phyloP scores from a whole-genome alignment of 2,329 filamentous ascomycete genomes.

The Apiospora pterosperma region DNA sequence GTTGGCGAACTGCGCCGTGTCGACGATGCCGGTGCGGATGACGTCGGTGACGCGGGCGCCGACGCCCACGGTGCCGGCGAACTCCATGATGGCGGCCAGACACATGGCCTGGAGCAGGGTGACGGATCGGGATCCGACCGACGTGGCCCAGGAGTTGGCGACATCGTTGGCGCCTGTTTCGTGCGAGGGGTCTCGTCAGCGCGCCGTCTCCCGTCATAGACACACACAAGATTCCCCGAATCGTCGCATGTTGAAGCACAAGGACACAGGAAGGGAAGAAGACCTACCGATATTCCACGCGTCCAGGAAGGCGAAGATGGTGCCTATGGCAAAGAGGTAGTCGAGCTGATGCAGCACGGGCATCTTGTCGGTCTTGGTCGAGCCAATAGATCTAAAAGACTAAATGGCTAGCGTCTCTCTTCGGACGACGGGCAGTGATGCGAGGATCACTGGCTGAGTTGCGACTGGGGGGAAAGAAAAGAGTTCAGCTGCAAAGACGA shows the following conservation, averaged over 20 bases:
- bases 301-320: constrained; percentile 63
- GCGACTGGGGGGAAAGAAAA: not conserved
- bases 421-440: not conserved
- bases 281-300: constrained; percentile 63
- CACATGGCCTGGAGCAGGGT: constrained; percentile 59
- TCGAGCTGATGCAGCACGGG: constrained; percentile 48
- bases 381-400: not conserved
- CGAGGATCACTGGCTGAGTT: not conserved
- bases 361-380: constrained; percentile 12
- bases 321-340: constrained; percentile 62
- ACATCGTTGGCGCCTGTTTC: constrained; percentile 57
- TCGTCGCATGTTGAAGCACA: too few relatives aligned
- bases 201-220: constrained; percentile 5
- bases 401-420: not conserved
- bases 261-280: not conserved
- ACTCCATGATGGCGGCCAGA: constrained; percentile 57
- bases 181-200: not conserved
- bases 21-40: constrained; percentile 58
- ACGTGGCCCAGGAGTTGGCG: constrained; percentile 73
- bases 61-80: constrained; percentile 57
- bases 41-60: constrained; percentile 59
- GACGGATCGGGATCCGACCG: constrained; percentile 66
- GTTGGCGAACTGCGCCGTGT: constrained; percentile 40
- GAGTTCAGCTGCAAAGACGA: not conserved
- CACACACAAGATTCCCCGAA: not conserved